Evolutionary conservation across 2,329 filamentous ascomycete species (phyloP).

Genomic region (Plenodomus tracheiphilus): DNA sequence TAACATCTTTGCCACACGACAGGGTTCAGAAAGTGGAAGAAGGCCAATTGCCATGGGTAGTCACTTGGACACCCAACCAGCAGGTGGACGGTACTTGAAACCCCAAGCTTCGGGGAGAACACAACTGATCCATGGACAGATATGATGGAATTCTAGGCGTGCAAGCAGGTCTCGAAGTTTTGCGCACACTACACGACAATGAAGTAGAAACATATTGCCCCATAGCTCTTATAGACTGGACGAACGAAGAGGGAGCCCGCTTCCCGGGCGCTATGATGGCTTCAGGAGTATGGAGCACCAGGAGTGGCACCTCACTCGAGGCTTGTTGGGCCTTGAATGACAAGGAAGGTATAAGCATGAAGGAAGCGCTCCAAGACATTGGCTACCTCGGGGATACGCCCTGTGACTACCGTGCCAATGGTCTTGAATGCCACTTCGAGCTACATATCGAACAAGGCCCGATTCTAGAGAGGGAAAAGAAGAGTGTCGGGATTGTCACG

Average conservation of each 20-base stretch:
- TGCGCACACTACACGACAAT: slow-evolving; percentile 43
- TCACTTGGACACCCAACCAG: slow-evolving; percentile 60
- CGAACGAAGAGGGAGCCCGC: slow-evolving; percentile 77
- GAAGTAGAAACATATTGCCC: slow-evolving; percentile 56
- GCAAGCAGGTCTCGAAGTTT: slow-evolving; percentile 56
- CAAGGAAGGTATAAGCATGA: slow-evolving; percentile 59
- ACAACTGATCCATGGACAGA: slow-evolving; percentile 32
- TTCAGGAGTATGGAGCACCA: slow-evolving; percentile 69
- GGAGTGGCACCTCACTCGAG: slow-evolving; percentile 50
- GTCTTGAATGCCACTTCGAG: slow-evolving; percentile 75
- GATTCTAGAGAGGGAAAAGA: slow-evolving; percentile 63
- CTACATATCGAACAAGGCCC: slow-evolving; percentile 84
- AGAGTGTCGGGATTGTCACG: slow-evolving; percentile 68
- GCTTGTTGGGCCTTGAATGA: slow-evolving; percentile 33
- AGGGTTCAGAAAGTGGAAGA: slow-evolving; percentile 50
- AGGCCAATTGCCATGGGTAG: slow-evolving; percentile 46
- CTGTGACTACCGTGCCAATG: slow-evolving; percentile 60
- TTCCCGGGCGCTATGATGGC: slow-evolving; percentile 74
- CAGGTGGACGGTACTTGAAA: slow-evolving; percentile 21
- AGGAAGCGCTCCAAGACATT: slow-evolving; percentile 33
- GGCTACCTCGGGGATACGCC: slow-evolving; percentile 46
- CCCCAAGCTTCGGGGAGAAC: fast-evolving
- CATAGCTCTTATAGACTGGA: slow-evolving; percentile 76
- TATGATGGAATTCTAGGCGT: slow-evolving; percentile 79
- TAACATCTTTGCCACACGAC: slow-evolving; percentile 38